Evolutionary conservation across 805 yeast species (phyloP), one percentile per base, ranked within the genome.

Genomic region (Candida manassasensis): DNA sequence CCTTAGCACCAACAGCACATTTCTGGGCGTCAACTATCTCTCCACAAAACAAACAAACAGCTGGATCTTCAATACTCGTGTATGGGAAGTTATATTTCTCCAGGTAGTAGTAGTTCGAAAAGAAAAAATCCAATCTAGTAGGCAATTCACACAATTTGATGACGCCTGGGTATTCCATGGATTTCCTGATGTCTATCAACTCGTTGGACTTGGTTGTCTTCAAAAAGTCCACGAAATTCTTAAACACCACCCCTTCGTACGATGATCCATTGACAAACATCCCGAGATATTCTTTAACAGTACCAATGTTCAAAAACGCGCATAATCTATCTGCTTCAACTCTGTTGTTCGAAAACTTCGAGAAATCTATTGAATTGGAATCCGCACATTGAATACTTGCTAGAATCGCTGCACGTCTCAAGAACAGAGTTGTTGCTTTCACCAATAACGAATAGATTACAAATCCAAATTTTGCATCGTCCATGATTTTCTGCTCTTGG

Each of bases 31-130:
- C 79, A 15, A 85, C 68, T 6, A 79, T 67, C 8, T 63, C 59
- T 1, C 88, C 93, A 59, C 98, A 93, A 42, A 81, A 81, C 36
- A 90, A 59, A 50, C 98, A 90, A 7, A 90, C 64, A 0, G 95
- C 96, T 0, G 95, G 93, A 44, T 89, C 95, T 31, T 69, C 70
- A 19, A 65, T 68, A 1, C 46, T 37, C 39, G 48, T 47, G 47
- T 53, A 59, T 15, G 70, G 71, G 32, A 63, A 62, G 28, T 60
- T 53, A 15, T 61, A 63, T 30, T 61, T 59, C 17, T 66, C 67
- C 48, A 62, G 66, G 43, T 75, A 73, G 37, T 75, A 66, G 36
- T 73, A 65, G 24, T 73, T 65, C 3, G 85, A 79, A 59, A 83
- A 85, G 43, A 87, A 79, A 25, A 63, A 67, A 50, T 83, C 89